Base-by-base conservation (phyloP, 2,329 filamentous ascomycete genomes). In the Periconia digitata region DNA sequence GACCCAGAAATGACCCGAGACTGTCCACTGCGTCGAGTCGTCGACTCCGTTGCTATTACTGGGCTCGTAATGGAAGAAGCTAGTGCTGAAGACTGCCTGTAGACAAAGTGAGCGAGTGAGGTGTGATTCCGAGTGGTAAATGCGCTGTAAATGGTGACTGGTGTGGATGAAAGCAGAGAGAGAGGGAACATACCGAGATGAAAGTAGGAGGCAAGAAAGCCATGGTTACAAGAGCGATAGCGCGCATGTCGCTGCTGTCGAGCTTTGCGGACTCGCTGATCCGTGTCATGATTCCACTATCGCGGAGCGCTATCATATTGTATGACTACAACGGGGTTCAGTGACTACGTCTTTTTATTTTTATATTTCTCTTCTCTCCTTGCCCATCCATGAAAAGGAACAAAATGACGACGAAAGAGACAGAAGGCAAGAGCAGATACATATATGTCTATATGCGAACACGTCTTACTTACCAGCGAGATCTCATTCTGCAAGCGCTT, bases 401-500 rank as follows among this genome's bases (percentile, higher is more conserved):
- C n/a, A n/a, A n/a, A n/a, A n/a, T n/a, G n/a, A n/a, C n/a, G n/a
- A n/a, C n/a, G n/a, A n/a, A n/a, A n/a, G n/a, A n/a, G n/a, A n/a
- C n/a, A 16, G 21, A 17, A 15, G n/a, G n/a, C n/a, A 34, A 21
- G 5, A 32, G 16, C 36, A 20, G 40, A 7, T 13, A 38, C 17
- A 22, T 18, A 8, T 37, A n/a, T 44, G 41, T 20, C 7, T 12
- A 37, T 10, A 16, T 12, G 23, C 8, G 35, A 8, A 37, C 16
- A 8, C 18, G 35, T 17, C 12, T 17, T 8, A 7, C 38, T 46
- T 44, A 50, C 50, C 24, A 50, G 41, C 12, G 44, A 17, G 41
- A 53, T 50, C 36, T 53, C 50, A 21, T 49, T 53, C 24, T 50
- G 50, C 16, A 53, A 32, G n/a, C 50, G 34, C 24, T 53, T 47